Percentiles rank a stretch among this genome's conserved stretches.
phyloP scores from a whole-genome alignment of 345 rosid genomes.

The Mallotus nudiflorus region DNA sequence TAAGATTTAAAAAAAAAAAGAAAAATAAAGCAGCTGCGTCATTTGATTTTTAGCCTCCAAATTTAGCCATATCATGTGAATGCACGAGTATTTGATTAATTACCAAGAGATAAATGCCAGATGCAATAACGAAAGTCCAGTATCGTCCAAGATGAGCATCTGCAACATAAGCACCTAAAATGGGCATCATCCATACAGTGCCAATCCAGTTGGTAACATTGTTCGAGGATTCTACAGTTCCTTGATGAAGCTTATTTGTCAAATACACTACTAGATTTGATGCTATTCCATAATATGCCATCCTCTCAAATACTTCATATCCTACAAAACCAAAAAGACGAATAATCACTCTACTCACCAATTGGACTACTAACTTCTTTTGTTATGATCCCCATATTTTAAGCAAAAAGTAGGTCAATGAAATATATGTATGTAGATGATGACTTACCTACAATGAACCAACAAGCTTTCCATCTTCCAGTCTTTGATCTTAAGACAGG shows the following conservation, averaged over 20 bases:
- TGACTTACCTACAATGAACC: constrained; percentile 51
- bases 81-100: not conserved
- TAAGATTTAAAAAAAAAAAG: not conserved
- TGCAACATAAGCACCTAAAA: constrained; percentile 60
- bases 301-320: constrained; percentile 65
- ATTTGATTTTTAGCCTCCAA: too few relatives aligned
- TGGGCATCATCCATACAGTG: constrained; percentile 57
- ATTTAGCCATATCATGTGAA: too few relatives aligned
- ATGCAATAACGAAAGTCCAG: constrained; percentile 52
- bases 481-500: constrained; percentile 52
- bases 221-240: constrained; percentile 59
- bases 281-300: constrained; percentile 67
- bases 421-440: not conserved
- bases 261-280: constrained; percentile 58
- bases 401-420: too few relatives aligned
- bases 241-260: constrained; percentile 51
- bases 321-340: constrained; percentile 21
- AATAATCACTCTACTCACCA: too few relatives aligned
- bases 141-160: constrained; percentile 63
- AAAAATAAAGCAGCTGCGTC: not conserved
- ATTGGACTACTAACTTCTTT: too few relatives aligned
- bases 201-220: constrained; percentile 69
- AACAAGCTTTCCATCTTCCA: constrained; percentile 60
- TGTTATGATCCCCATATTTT: too few relatives aligned
- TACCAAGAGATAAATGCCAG: constrained; percentile 49